phyloP scores from a whole-genome alignment of 768 basidiomycete genomes.

The Calvatia gigantea region DNA sequence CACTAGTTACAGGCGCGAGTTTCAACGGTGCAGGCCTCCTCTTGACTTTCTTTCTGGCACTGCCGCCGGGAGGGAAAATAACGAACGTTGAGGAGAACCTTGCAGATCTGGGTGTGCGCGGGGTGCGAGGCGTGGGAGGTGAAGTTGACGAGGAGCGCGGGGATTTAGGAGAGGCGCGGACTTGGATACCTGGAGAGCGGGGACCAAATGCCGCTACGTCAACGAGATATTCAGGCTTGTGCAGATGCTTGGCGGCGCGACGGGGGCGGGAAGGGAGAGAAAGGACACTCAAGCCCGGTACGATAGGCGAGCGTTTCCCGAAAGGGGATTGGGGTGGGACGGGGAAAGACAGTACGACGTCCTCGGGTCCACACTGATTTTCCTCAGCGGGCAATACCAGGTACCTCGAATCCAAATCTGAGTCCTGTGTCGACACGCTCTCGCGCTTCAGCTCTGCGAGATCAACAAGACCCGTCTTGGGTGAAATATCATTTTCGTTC shows the following conservation, averaged over 20 bases:
- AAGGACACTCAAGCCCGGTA: constrained; percentile 34
- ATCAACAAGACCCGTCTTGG: constrained; percentile 9
- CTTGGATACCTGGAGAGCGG: constrained; percentile 15
- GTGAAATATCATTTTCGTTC: constrained; percentile 4
- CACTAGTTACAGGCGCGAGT: constrained; percentile 21
- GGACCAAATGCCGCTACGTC: constrained; percentile 33
- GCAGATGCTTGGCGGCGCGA: constrained; percentile 30
- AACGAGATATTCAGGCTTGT: constrained; percentile 30
- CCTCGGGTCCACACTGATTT: constrained; percentile 17
- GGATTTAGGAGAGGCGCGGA: constrained; percentile 2
- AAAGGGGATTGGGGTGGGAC: constrained; percentile 9
- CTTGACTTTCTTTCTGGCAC: constrained; percentile 23
- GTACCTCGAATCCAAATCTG: constrained; percentile 49
- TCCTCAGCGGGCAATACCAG: constrained; percentile 34
- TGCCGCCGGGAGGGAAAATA: neutral
- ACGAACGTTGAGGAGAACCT: constrained; percentile 7
- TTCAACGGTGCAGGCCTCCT: constrained; percentile 36
- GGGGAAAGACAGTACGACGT: constrained; percentile 24
- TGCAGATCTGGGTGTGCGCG: constrained; percentile 1
- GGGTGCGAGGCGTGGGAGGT: neutral
- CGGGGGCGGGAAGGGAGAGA: constrained; percentile 34
- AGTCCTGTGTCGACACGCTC: constrained; percentile 49
- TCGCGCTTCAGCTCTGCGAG: constrained; percentile 31
- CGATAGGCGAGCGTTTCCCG: constrained; percentile 32
- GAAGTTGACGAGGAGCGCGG: constrained; percentile 4